A percentile compares a stretch with the other conserved stretches of the same genome.
Conservation (phyloP, 2,329 filamentous ascomycete genomes). For the Colletotrichum abscissum region DNA sequence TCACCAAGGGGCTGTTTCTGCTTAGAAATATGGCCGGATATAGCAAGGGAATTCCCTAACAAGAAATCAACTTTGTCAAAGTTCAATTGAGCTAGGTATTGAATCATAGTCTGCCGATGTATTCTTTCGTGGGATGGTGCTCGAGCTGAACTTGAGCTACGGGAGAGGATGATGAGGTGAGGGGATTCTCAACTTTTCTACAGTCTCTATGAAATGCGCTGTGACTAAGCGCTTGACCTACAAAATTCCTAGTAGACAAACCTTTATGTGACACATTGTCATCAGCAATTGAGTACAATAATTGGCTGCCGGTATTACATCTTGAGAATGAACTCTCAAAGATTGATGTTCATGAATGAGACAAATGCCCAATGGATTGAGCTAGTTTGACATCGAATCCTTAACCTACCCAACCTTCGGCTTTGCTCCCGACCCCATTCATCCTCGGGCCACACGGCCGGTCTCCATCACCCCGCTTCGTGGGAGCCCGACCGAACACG, state of each 20-base stretch:
- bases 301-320: too few species aligned
- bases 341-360: neutral
- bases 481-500: neutral
- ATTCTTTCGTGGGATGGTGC: too few species aligned
- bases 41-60: neutral
- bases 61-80: neutral
- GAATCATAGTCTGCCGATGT: too few species aligned
- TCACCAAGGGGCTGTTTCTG: neutral
- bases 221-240: neutral
- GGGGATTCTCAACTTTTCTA: too few species aligned
- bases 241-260: fast-evolving
- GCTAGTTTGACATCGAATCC: neutral
- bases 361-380: neutral
- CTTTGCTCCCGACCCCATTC: neutral
- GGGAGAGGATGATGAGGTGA: too few species aligned
- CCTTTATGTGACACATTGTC: too few species aligned
- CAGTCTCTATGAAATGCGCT: neutral
- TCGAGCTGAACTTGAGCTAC: too few species aligned
- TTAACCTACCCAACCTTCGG: neutral
- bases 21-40: neutral
- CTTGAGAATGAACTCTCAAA: neutral
- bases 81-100: neutral
- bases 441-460: neutral
- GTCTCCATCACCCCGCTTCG: neutral
- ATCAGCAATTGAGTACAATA: too few species aligned